Conservation (phyloP, 139 green algal species). For the Marvania coccoides region DNA sequence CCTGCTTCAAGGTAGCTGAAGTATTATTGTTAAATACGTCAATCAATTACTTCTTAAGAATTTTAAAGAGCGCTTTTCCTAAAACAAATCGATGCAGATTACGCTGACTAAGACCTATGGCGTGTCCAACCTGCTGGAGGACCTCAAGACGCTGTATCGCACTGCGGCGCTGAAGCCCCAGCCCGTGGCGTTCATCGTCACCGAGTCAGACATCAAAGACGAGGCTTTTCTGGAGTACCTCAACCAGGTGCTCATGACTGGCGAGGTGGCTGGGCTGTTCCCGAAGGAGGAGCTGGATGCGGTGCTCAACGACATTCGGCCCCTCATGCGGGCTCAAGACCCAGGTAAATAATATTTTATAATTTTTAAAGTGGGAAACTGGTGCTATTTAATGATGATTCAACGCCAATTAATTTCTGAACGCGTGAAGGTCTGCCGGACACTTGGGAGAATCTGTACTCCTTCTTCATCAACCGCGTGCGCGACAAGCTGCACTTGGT, state of each 20-base stretch:
- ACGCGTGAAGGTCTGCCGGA: conserved; percentile 47
- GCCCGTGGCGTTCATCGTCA: conserved; percentile 89
- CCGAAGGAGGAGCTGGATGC: conserved; percentile 92
- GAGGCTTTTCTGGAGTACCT: conserved; percentile 95
- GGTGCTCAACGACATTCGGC: conserved; percentile 86
- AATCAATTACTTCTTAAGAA: too few relatives aligned
- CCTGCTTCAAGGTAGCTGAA: too few relatives aligned
- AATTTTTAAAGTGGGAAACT: not conserved
- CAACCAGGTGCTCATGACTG: conserved; percentile 95
- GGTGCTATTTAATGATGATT: not conserved
- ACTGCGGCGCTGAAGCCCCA: conserved; percentile 89
- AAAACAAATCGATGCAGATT: too few relatives aligned
- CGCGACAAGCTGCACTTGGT: conserved; percentile 85
- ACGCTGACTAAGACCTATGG: conserved; percentile 82
- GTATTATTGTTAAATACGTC: too few relatives aligned
- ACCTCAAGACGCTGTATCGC: conserved; percentile 93
- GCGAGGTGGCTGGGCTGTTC: conserved; percentile 84
- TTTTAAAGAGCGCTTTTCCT: too few relatives aligned
- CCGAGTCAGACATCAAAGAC: conserved; percentile 89
- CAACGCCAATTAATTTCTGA: conserved; percentile 3
- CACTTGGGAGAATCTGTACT: conserved; percentile 88
- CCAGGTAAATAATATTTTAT: conserved; percentile 14
- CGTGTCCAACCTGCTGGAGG: conserved; percentile 86
- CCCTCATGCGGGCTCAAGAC: conserved; percentile 51
- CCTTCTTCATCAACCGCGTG: conserved; percentile 87